phyloP scores from a whole-genome alignment of 805 yeast species.

The Ogataea nitratoaversa region DNA sequence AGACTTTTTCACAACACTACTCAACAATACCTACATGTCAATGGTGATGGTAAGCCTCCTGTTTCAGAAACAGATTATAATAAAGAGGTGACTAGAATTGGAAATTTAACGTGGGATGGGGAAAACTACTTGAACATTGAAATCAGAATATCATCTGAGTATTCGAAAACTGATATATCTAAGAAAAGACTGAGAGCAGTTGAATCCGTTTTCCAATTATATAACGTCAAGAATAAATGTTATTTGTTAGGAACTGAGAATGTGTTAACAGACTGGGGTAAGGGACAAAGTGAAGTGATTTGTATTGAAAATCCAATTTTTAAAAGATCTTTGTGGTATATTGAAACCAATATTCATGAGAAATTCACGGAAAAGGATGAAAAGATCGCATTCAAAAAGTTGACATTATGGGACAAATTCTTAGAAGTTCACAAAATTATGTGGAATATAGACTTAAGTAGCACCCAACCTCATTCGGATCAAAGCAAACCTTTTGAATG shows the following conservation, averaged over 20 bases:
- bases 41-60: slow-evolving; percentile 71
- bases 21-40: slow-evolving; percentile 61
- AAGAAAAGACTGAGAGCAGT: slow-evolving; percentile 45
- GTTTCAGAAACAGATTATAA: slow-evolving; percentile 88
- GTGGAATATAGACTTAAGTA: slow-evolving; percentile 45
- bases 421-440: slow-evolving; percentile 53
- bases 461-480: slow-evolving; percentile 45
- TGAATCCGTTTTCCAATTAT: slow-evolving; percentile 65
- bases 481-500: slow-evolving; percentile 58
- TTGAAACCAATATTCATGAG: slow-evolving; percentile 66
- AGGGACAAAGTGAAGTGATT: slow-evolving; percentile 79
- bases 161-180: slow-evolving; percentile 31
- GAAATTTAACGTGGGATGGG: slow-evolving; percentile 57
- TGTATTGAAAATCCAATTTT: slow-evolving; percentile 73
- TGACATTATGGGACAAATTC: slow-evolving; percentile 47
- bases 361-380: slow-evolving; percentile 32
- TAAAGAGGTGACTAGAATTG: slow-evolving; percentile 73
- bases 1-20: slow-evolving; percentile 70
- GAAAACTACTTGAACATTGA: slow-evolving; percentile 70
- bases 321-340: slow-evolving; percentile 66
- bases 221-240: slow-evolving; percentile 67
- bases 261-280: slow-evolving; percentile 78
- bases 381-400: slow-evolving; percentile 26
- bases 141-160: slow-evolving; percentile 44
- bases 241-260: slow-evolving; percentile 66